These are phyloP conservation scores for Pseudogymnoascus sp. DNA, from an alignment of 2,329 filamentous ascomycete species.

Conservation along the genomic window DNA sequence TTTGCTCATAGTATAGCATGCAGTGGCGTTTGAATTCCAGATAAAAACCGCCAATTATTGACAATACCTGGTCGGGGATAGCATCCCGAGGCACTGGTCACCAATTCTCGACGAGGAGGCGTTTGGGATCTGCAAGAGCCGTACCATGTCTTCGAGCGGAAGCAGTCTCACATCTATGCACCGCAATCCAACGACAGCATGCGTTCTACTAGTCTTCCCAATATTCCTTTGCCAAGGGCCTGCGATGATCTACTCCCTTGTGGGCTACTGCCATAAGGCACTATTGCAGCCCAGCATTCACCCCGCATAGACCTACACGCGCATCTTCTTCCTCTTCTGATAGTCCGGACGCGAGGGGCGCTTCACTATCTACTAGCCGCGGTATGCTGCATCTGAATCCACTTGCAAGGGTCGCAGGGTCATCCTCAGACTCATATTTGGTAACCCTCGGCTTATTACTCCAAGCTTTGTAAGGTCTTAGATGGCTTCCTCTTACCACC, in stretches of 20 bases:
- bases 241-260: neutral
- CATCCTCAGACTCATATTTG: neutral
- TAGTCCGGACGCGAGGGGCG: conserved; percentile 1
- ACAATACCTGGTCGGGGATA: neutral
- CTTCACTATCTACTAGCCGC: neutral
- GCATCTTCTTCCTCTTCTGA: neutral
- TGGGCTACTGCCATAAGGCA: neutral
- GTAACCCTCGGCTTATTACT: neutral
- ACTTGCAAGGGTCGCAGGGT: neutral
- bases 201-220: neutral
- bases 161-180: neutral
- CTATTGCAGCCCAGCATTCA: neutral
- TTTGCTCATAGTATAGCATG: neutral
- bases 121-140: neutral
- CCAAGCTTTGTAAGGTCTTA: neutral
- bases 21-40: neutral
- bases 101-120: neutral
- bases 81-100: neutral
- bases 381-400: neutral
- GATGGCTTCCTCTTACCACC: neutral
- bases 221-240: neutral
- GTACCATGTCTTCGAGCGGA: neutral
- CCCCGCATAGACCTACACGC: neutral
- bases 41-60: neutral
- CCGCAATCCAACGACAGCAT: neutral